Base-by-base conservation (phyloP, 2,329 filamentous ascomycete genomes). In the Cephalotrichum gorgonifer region DNA sequence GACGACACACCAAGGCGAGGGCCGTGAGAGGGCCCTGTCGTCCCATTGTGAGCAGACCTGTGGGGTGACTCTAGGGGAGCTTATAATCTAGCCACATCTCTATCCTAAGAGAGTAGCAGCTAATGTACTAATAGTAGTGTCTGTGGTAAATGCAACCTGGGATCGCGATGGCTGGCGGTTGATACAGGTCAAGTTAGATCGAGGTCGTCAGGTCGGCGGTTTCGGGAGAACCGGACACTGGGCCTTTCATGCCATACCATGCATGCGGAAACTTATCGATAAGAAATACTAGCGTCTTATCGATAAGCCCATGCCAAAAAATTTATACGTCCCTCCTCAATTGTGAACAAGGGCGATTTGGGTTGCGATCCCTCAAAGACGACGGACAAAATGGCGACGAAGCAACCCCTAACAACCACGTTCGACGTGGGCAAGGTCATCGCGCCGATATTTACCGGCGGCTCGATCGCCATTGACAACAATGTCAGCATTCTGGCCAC, bases 371-470 rank as follows among this genome's bases (percentile, higher is more conserved):
- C 17, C 6, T 20, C 6, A 39, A 20, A 20, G 17, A 39, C 35
- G 17, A 39, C 35, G 17, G n/a, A 27, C 55, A 66, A 53, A 50
- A 81, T 85, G 81, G 76, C 81, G 49, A 76, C 69, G 53, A 81
- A 79, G 64, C 69, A 79, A 52, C 72, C 78, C 17, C 72, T 79
- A 57, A 94, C 89, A 73, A 96, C 89, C 51, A 95, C 91, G 3
- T 98, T 96, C 65, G 87, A 94, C 61, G 79, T 85, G 51, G 78
- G 78, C 55, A 81, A 85, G 60, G 86, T 88, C 44, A 86, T 98
- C 50, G 86, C 89, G 58, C 93, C 93, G 20, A 91, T 97, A 45
- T 96, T 93, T 62, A 95, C 91, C 2, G 93, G 93, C 49, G 93
- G 93, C 41, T 85, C 86, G 55, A 82, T 95, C 51, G 82, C 88